Percentiles rank a stretch among this genome's conserved stretches.
Evolutionary conservation across 192 early-diverging fungal genomes (phyloP).

Genomic region (Gonapodya prolifera): DNA sequence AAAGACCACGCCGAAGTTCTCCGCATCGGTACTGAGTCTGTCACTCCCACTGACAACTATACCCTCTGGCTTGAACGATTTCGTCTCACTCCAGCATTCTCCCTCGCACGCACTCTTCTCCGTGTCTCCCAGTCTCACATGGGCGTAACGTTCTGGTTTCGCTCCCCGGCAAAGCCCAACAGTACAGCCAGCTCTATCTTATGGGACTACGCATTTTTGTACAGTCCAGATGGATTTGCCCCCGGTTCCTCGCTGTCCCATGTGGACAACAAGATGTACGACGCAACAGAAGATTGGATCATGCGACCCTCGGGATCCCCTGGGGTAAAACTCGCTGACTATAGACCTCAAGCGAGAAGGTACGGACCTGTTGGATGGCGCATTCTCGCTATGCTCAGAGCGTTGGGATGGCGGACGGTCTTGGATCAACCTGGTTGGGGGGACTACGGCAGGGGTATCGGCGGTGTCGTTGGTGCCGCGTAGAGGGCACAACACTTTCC

Average conservation of each 20-base stretch:
- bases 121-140: not conserved
- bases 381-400: too few species aligned
- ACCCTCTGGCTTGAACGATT: not conserved
- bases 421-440: too few species aligned
- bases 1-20: not conserved
- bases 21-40: not conserved
- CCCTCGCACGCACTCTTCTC: not conserved
- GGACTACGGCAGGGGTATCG: too few species aligned
- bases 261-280: not conserved
- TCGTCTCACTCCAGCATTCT: not conserved
- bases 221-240: not conserved
- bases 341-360: too few species aligned
- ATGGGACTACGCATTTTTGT: not conserved
- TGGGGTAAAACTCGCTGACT: too few species aligned
- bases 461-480: too few species aligned
- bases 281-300: not conserved
- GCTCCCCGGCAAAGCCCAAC: too few species aligned
- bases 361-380: too few species aligned
- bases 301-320: too few species aligned
- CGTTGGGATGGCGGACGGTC: too few species aligned
- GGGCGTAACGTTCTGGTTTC: not conserved
- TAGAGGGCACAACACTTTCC: too few species aligned
- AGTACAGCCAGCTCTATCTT: not conserved
- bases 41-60: not conserved
- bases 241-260: not conserved